Evolutionary conservation across 2,329 filamentous ascomycete genomes (phyloP), one percentile per base, ranked within the genome.

Genomic region (Fusarium liriodendri): DNA sequence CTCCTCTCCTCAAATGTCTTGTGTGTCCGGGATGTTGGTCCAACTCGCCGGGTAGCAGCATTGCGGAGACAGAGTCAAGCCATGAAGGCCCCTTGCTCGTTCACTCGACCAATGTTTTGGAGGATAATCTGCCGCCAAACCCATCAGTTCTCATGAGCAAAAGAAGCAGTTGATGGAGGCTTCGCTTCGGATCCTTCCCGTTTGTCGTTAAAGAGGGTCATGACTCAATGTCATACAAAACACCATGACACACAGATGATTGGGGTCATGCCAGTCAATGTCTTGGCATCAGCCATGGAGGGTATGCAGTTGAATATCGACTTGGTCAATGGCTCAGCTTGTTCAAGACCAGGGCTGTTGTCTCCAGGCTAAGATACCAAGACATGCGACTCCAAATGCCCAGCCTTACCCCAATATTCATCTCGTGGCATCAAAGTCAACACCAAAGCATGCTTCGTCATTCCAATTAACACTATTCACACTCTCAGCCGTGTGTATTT

Each of bases 371-470:
- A 55, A 64, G 61, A 27, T 20, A 25, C 35, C 16, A 33, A 20
- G 25, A 32, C 45, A 25, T 50, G n/a, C 18, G 11, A 32, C 61
- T 57, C 33, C 61, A 64, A 64, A 25, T 64, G 35, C 13, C 60
- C 32, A 63, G 45, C n/a, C 60, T n/a, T 63, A 63, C 60, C 45
- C 60, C 60, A 54, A 54, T 29, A 9, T 32, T 14, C 35, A 32
- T 32, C 61, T 27, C 14, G 35, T 55, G 47, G 61, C 61, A 27
- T 63, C 20, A 45, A 45, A 27, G 6, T 18, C 22, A 42, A 55
- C 68, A 64, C 68, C 69, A 61, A 70, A 59, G 50, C 47, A 27
- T 72, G 62, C 61, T 47, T 74, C 69, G n/a, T 55, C 38, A 66
- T 22, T 33, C 40, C 32, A 50, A 45, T 27, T 37, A 27, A 69